phyloP scores from a whole-genome alignment of 257 asterid species.

The Lavandula angustifolia region DNA sequence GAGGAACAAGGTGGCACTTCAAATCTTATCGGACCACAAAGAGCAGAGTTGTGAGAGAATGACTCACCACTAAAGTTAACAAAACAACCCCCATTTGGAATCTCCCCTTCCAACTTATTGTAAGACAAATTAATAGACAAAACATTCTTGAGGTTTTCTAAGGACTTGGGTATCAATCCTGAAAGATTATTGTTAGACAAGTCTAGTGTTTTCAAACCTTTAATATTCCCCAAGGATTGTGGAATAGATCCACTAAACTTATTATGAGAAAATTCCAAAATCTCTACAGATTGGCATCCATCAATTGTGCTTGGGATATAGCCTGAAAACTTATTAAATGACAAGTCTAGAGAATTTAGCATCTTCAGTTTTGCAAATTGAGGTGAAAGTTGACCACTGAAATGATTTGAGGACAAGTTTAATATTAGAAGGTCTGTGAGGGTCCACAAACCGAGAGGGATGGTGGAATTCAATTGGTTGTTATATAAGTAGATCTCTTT shows the following conservation, averaged over 20 bases:
- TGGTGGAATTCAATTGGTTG: not conserved
- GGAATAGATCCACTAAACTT: not conserved
- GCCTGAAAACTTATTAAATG: not conserved
- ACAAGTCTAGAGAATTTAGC: not conserved
- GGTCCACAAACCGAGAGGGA: not conserved
- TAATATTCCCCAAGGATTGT: not conserved
- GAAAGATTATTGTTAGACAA: not conserved
- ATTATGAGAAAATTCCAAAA: not conserved
- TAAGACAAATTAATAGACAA: not conserved
- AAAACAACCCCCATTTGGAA: slow-evolving; percentile 5
- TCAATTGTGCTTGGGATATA: not conserved
- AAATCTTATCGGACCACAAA: not conserved
- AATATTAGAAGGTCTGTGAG: not conserved
- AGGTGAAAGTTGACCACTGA: slow-evolving; percentile 2
- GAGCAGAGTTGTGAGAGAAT: slow-evolving; percentile 14
- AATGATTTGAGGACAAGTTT: not conserved
- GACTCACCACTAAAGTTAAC: not conserved
- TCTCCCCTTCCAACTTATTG: slow-evolving; percentile 4
- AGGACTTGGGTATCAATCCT: not conserved
- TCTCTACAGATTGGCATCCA: not conserved
- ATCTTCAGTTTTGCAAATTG: not conserved
- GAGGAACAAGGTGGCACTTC: slow-evolving; percentile 5
- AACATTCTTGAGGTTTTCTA: not conserved
- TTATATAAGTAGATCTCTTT: not conserved
- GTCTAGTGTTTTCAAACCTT: not conserved